Evolutionary conservation across 202 grass and related monocot species (phyloP).

Genomic region (Cymbopogon flexuosus): DNA sequence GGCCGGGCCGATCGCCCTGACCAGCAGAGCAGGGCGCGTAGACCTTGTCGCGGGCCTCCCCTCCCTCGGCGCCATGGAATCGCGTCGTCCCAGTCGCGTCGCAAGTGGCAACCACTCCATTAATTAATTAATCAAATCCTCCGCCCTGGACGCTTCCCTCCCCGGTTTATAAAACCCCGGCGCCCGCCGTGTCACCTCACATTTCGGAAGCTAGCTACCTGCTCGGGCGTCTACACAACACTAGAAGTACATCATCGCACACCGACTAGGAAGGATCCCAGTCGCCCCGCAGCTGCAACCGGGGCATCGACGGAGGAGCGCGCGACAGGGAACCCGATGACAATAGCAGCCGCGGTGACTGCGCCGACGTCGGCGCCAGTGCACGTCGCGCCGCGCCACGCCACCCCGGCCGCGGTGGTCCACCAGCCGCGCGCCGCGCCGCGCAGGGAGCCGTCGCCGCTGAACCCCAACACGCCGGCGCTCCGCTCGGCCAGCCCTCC

Average conservation of each 20-base stretch:
- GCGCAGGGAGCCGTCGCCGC: conserved; percentile 43
- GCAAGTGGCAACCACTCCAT: conserved; percentile 10
- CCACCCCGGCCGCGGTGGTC: not conserved
- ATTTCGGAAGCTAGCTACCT: not conserved
- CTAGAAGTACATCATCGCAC: not conserved
- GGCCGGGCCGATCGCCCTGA: not conserved
- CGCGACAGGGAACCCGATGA: not conserved
- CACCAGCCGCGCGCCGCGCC: conserved; percentile 11
- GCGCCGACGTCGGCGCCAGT: conserved; percentile 35
- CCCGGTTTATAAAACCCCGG: not conserved
- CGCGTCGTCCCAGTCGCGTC: conserved; percentile 16
- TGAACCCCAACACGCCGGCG: conserved; percentile 49
- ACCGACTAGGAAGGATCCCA: not conserved
- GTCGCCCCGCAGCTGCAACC: not conserved
- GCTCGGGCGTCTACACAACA: not conserved
- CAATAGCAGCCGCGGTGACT: conserved; percentile 40
- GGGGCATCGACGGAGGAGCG: not conserved
- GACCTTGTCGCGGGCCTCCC: conserved; percentile 10
- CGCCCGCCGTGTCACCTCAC: not conserved
- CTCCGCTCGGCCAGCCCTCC: not conserved
- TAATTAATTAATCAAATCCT: not conserved
- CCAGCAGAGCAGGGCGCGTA: not conserved
- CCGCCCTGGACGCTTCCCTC: not conserved
- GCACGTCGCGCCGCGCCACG: conserved; percentile 33
- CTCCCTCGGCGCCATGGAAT: not conserved